Conservation (phyloP, 495 filamentous ascomycete genomes). For the Aspergillus ellipticus region DNA sequence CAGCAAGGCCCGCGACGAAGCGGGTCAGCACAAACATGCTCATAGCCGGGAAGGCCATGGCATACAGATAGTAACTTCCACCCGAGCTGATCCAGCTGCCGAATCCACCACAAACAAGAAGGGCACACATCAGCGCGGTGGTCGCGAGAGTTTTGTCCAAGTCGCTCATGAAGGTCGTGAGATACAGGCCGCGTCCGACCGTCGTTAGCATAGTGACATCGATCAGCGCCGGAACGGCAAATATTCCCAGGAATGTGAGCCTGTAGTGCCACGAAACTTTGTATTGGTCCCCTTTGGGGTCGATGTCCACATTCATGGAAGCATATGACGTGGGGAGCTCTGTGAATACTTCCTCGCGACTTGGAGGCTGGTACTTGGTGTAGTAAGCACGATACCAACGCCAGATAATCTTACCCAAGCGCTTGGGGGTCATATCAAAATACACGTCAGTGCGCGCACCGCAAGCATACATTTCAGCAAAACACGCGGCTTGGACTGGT, state of each 20-base stretch:
- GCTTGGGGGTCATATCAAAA: slow-evolving; percentile 17
- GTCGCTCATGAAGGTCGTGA: slow-evolving; percentile 18
- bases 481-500: slow-evolving; percentile 12
- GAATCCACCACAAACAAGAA: slow-evolving; percentile 17
- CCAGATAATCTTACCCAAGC: slow-evolving; percentile 12
- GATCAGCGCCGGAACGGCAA: slow-evolving; percentile 13
- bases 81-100: slow-evolving; percentile 17
- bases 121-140: slow-evolving; percentile 15
- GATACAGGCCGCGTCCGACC: slow-evolving; percentile 14
- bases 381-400: slow-evolving; percentile 11
- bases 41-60: slow-evolving; percentile 18
- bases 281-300: slow-evolving; percentile 9
- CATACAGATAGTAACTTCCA: slow-evolving; percentile 17
- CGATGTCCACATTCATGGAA: slow-evolving; percentile 16
- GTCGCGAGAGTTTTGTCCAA: slow-evolving; percentile 14
- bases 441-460: slow-evolving; percentile 15
- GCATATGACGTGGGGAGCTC: slow-evolving; percentile 16
- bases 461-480: slow-evolving; percentile 16
- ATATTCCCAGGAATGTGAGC: slow-evolving; percentile 14
- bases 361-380: slow-evolving; percentile 11
- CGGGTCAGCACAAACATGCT: slow-evolving; percentile 19
- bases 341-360: slow-evolving; percentile 14
- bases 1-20: slow-evolving; percentile 11
- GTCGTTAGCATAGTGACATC: slow-evolving; percentile 17
- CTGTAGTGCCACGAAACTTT: slow-evolving; percentile 8